phyloP scores from a whole-genome alignment of 768 basidiomycete genomes.

The Agrocybe pediades region DNA sequence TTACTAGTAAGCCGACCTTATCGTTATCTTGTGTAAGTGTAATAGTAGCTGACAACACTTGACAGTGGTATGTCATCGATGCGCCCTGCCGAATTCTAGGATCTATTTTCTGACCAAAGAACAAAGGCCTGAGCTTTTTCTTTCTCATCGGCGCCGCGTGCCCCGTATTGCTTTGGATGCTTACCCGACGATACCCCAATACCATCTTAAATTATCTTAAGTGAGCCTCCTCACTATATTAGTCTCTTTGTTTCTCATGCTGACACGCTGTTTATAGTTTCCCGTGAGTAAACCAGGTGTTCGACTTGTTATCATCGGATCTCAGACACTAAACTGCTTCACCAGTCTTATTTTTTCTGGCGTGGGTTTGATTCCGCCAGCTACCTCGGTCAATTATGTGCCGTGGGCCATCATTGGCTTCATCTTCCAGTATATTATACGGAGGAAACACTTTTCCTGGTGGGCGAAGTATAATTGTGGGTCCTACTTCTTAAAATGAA shows the following conservation, averaged over 20 bases:
- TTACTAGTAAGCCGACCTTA: slow-evolving; percentile 51
- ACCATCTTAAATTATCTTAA: slow-evolving; percentile 67
- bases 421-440: slow-evolving; percentile 74
- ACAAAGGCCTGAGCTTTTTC: slow-evolving; percentile 60
- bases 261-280: slow-evolving; percentile 33
- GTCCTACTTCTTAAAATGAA: slow-evolving; percentile 8
- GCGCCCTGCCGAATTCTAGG: not conserved
- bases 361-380: slow-evolving; percentile 72
- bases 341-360: slow-evolving; percentile 70
- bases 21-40: not conserved
- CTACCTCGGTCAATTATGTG: slow-evolving; percentile 83
- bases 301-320: not conserved
- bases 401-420: slow-evolving; percentile 78
- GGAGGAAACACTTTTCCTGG: slow-evolving; percentile 66
- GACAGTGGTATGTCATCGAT: slow-evolving; percentile 21
- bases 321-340: not conserved
- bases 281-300: slow-evolving; percentile 36
- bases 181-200: slow-evolving; percentile 65
- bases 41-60: slow-evolving; percentile 1
- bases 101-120: not conserved
- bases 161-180: slow-evolving; percentile 62
- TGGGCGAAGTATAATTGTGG: slow-evolving; percentile 82
- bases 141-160: slow-evolving; percentile 73
- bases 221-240: slow-evolving; percentile 36
- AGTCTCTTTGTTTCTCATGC: slow-evolving; percentile 2